Base-by-base conservation (phyloP, 768 basidiomycete species). In the Suillus plorans region DNA sequence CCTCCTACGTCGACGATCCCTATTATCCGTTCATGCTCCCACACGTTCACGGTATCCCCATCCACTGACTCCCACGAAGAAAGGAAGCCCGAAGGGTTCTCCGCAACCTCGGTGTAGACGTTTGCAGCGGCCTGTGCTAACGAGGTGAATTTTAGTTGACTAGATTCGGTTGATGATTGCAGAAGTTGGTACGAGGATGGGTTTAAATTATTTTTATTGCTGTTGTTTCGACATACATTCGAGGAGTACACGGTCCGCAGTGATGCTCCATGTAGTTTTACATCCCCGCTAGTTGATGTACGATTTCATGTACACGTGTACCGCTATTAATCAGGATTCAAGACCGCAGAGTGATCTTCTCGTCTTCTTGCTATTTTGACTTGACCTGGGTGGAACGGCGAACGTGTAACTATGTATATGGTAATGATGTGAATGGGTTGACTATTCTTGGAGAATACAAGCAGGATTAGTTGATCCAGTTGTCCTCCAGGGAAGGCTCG, bases 1-100 rank as follows among this genome's bases (percentile, higher is more conserved):
- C 60, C 67, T 77, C 8, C 65, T 76, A 41, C 76, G 75, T 57
- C 73, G 73, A 47, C 68, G 75, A 60, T 74, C 74, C 47, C 62
- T 61, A 4, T 34, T 68, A 28, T 60, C 74, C 58, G 61, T 68
- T 56, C 69, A 58, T 28, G 7, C 64, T 10, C 22, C 68, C 36
- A 57, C 64, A 18, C 59, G 65, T 64, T 72, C 67, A 13, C 75
- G 73, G 18, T 63, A 59, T 64, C 52, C 66, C 18, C 69, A 70
- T 57, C 67, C 64, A 41, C 65, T 60, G 58, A 41, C 63, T 64
- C 65, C 55, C 52, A 56, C 47, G 34, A 66, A 68, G 61, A 66
- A 67, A 62, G 63, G 47, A 52, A 63, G 36, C 52, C 62, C 50
- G n/a, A 34, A 68, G 45, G 14, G 64, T 45, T 72, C 63, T 50